phyloP scores from a whole-genome alignment of 495 filamentous ascomycete genomes.

The Jackrogersella multiformis region DNA sequence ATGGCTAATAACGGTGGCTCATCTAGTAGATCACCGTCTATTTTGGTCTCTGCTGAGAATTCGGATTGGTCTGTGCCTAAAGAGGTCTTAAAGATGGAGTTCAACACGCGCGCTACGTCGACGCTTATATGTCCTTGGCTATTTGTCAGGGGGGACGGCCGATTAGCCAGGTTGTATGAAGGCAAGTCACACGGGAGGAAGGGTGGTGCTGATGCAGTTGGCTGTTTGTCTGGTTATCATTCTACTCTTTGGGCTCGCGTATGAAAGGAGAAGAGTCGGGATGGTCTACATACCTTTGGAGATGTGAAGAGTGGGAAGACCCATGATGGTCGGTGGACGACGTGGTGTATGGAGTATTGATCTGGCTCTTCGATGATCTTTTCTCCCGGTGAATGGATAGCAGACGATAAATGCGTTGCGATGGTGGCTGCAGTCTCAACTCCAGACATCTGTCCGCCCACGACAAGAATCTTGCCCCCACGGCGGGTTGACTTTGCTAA shows the following conservation, averaged over 20 bases:
- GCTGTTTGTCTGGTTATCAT: constrained; percentile 42
- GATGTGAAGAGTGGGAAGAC: constrained; percentile 69
- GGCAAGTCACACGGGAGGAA: constrained; percentile 82
- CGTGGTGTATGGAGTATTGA: constrained; percentile 68
- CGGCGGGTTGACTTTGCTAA: constrained; percentile 39
- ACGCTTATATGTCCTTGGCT: constrained; percentile 65
- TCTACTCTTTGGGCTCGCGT: not conserved
- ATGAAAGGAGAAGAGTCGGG: not conserved
- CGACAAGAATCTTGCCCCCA: constrained; percentile 73
- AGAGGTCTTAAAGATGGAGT: constrained; percentile 63
- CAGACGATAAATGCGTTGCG: constrained; percentile 73
- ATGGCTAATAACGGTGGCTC: constrained; percentile 72
- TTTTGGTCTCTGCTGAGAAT: constrained; percentile 52
- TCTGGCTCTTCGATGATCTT: constrained; percentile 46
- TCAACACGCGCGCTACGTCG: constrained; percentile 60
- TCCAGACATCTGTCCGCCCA: constrained; percentile 87
- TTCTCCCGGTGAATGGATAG: constrained; percentile 55
- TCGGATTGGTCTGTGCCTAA: constrained; percentile 72
- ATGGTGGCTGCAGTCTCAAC: constrained; percentile 78
- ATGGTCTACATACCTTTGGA: constrained; percentile 53
- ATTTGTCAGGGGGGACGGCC: constrained; percentile 66
- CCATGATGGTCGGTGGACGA: constrained; percentile 77
- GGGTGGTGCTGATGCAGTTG: constrained; percentile 55
- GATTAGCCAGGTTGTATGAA: constrained; percentile 73
- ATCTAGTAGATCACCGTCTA: constrained; percentile 41